Evolutionary conservation across 1,284 basidiomycete species (phyloP), one percentile per base, ranked within the genome.

Genomic region (Ceratobasidium sp.): DNA sequence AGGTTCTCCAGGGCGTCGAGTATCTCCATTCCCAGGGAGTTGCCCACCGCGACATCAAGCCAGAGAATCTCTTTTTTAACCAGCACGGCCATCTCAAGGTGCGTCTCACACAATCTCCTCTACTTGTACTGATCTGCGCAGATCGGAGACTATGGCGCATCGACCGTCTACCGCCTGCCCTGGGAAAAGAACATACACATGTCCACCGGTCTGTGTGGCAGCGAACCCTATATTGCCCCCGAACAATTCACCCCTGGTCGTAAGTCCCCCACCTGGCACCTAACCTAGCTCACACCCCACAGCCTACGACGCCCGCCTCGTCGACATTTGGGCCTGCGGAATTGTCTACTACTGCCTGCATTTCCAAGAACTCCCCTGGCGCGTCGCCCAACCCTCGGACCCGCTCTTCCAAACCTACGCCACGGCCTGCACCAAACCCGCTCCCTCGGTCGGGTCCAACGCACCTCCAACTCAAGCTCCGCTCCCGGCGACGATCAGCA

Each of bases 141-240:
- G 92, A 98, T 98, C 75, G 97, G 96, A 73, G 96, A 99, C 79
- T 99, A 98, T 78, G 97, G 96, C 70, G 96, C 96, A 17, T 96
- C 94, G 35, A 98, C 98, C 49, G 96, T 99, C 43, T 99, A 98
- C 80, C 87, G 96, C 71, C 89, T 99, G 75, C 98, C 96, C 68
- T 99, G 96, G 96, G 96, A 99, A 81, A 85, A 91, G 74, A 96
- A 94, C 67, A 92, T 98, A 52, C 96, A 99, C 79, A 90, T 98
- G 87, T 94, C 91, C 38, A 98, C 96, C 58, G 96, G 96, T 1
- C 84, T 99, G 22, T 99, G 96, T 75, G 96, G 96, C 12, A 96
- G 93, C 72, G 97, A 99, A 78, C 96, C 96, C 0, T 99, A 99
- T 80, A 98, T 99, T 75, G 96, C 96, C 15, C 96, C 96, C 29